Percentiles rank a stretch among this genome's conserved stretches.
Evolutionary conservation across 2,329 filamentous ascomycete species (phyloP).

Genomic region (Plenodomus biglobosus): DNA sequence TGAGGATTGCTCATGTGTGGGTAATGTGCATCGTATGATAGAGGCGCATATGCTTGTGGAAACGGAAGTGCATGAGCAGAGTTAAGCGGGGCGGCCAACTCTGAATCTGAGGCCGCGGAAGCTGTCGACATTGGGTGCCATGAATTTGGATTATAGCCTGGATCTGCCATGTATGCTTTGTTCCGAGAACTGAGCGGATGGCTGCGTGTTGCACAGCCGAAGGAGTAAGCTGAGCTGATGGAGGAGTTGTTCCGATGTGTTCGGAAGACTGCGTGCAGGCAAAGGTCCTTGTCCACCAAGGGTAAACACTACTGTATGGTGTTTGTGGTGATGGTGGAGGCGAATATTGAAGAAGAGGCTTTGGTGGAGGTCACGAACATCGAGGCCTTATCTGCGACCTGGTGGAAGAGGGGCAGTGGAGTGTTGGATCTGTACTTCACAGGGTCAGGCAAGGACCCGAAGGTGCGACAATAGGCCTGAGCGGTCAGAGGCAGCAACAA

Average conservation of each 20-base stretch:
- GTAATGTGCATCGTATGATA: slow-evolving; percentile 11
- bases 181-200: background rate
- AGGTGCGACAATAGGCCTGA: slow-evolving; percentile 1
- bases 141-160: slow-evolving; percentile 19
- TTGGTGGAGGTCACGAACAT: background rate
- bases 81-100: slow-evolving; percentile 21
- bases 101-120: slow-evolving; percentile 20
- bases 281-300: background rate
- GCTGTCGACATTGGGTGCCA: slow-evolving; percentile 22
- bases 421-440: slow-evolving; percentile 23
- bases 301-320: background rate
- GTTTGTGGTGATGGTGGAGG: background rate
- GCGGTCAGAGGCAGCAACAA: slow-evolving; percentile 6
- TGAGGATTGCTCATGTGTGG: slow-evolving; percentile 8
- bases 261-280: background rate
- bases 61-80: slow-evolving; percentile 16
- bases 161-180: slow-evolving; percentile 31
- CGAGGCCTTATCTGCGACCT: slow-evolving; percentile 20
- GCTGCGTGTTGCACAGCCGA: background rate
- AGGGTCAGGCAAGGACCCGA: slow-evolving; percentile 13
- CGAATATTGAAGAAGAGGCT: background rate
- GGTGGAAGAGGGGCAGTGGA: slow-evolving; percentile 14
- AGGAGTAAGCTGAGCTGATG: background rate
- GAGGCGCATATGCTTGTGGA: slow-evolving; percentile 13
- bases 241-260: background rate